A percentile compares a stretch with the other conserved stretches of the same genome.
These are phyloP conservation scores for Rhizophora mangle DNA, from an alignment of 345 rosid genomes.

Conservation along the genomic window DNA sequence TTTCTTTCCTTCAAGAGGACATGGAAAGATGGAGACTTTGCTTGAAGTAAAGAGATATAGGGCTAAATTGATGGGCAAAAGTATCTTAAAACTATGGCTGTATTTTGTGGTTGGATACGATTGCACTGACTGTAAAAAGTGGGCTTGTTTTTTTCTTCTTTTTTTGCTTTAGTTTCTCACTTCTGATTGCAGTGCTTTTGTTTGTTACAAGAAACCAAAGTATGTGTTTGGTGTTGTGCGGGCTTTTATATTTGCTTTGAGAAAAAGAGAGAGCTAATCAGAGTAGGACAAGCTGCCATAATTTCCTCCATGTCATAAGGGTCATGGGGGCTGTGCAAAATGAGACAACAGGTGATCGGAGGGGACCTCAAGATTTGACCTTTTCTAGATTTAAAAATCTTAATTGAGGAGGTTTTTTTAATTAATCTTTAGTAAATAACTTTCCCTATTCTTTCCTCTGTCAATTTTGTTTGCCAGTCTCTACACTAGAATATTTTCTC, in stretches of 20 bases:
- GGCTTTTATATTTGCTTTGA: conserved; percentile 32
- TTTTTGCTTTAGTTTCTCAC: no score
- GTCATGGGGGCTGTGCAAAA: conserved; percentile 37
- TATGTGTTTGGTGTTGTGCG: conserved; percentile 19
- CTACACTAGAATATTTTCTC: no score
- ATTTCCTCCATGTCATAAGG: conserved; percentile 69
- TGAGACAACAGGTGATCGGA: conserved; percentile 43
- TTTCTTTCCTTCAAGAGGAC: no score
- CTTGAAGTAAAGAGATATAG: no score
- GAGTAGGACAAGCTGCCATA: conserved; percentile 39
- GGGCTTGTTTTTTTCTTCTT: conserved; percentile 20
- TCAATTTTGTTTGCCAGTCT: no score
- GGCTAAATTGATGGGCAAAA: no score
- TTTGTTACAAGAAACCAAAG: conserved; percentile 14
- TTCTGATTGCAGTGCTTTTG: conserved; percentile 1
- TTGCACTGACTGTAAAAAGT: conserved; percentile 14
- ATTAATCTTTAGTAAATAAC: no score
- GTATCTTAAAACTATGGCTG: conserved; percentile 1
- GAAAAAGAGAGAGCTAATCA: not conserved
- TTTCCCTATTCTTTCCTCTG: no score
- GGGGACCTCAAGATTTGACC: conserved; percentile 27
- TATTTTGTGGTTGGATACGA: conserved; percentile 33
- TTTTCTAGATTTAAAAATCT: conserved; percentile 8
- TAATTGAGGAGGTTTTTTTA: not conserved
- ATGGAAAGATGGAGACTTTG: no score